Percentiles rank a stretch among this genome's conserved stretches.
Conservation (phyloP, 371 early-diverging fungal genomes). For the Apophysomyces sp. region DNA sequence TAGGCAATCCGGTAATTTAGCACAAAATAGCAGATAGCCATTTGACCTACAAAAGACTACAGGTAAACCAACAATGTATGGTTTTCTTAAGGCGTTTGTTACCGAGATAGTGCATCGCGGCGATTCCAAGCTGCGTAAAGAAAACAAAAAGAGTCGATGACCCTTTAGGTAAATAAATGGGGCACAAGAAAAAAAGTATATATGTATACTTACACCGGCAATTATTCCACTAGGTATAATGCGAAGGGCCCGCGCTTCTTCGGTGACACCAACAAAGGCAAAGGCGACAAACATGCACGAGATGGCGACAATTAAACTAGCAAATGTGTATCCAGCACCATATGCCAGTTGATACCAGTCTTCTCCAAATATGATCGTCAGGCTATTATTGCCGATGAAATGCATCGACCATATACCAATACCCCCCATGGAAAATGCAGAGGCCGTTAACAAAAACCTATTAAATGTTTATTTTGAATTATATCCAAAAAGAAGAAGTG, state of each 20-base stretch:
- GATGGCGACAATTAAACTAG: conserved; percentile 36
- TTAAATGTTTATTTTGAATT: not conserved
- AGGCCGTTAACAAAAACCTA: conserved; percentile 39
- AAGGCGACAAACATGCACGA: conserved; percentile 44
- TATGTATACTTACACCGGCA: conserved; percentile 38
- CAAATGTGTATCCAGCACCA: conserved; percentile 39
- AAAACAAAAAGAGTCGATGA: not conserved
- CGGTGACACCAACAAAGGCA: conserved; percentile 39
- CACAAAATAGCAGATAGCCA: conserved; percentile 36
- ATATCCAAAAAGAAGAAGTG: not conserved
- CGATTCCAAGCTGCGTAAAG: conserved; percentile 32
- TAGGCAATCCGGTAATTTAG: conserved; percentile 18
- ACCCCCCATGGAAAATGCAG: conserved; percentile 43
- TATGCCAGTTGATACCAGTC: conserved; percentile 29
- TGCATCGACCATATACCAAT: conserved; percentile 54
- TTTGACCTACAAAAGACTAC: conserved; percentile 31
- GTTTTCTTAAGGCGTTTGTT: not conserved
- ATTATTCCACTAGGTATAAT: conserved; percentile 40
- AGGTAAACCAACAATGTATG: not conserved
- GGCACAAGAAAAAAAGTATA: not conserved
- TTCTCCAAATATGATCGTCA: conserved; percentile 20
- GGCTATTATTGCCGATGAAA: conserved; percentile 45
- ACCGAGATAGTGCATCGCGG: conserved; percentile 48
- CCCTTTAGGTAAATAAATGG: not conserved
- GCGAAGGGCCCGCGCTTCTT: conserved; percentile 31